A percentile compares a stretch with the other conserved stretches of the same genome.
phyloP scores from a whole-genome alignment of 2,329 filamentous ascomycete genomes.

The Niveomyces coronatus region DNA sequence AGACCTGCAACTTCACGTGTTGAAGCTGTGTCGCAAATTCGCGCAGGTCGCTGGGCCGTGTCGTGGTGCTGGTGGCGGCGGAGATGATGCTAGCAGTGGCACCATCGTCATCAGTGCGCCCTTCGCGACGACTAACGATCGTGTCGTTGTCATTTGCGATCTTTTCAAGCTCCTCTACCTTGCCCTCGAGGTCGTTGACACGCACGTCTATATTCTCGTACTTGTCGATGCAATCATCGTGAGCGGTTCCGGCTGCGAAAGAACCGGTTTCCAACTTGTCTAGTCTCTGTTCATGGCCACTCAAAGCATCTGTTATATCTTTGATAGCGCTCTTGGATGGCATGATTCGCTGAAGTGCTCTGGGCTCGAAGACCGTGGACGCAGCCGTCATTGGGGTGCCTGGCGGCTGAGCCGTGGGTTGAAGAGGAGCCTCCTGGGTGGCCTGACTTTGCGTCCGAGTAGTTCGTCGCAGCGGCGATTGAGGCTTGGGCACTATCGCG shows the following conservation, averaged over 20 bases:
- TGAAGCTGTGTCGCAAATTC: conserved; percentile 42
- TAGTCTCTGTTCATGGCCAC: conserved; percentile 53
- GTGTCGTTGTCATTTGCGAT: conserved; percentile 37
- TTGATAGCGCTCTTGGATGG: conserved; percentile 29
- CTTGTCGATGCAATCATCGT: conserved; percentile 59
- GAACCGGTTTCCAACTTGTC: conserved; percentile 61
- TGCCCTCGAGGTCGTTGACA: conserved; percentile 57
- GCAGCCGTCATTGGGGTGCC: conserved; percentile 14
- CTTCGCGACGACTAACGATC: conserved; percentile 23
- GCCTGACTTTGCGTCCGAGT: conserved; percentile 1
- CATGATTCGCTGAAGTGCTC: conserved; percentile 12
- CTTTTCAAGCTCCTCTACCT: conserved; percentile 50
- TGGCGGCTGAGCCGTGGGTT: conserved; percentile 3
- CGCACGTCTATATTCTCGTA: conserved; percentile 58
- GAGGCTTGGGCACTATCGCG: conserved; percentile 19
- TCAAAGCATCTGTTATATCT: conserved; percentile 41
- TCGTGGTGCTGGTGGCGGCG: conserved; percentile 32
- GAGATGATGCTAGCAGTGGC: conserved; percentile 37
- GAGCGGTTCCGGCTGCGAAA: conserved; percentile 48
- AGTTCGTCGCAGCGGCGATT: conserved; percentile 3
- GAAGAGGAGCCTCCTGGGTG: conserved; percentile 8
- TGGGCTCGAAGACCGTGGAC: conserved; percentile 20
- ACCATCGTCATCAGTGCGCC: conserved; percentile 31
- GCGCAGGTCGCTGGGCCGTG: conserved; percentile 29
- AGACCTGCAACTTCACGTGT: conserved; percentile 38